Evolutionary conservation across 73 alveolate genomes (phyloP), one percentile per base, ranked within the genome.

Genomic region (Paramecium octaurelia): DNA sequence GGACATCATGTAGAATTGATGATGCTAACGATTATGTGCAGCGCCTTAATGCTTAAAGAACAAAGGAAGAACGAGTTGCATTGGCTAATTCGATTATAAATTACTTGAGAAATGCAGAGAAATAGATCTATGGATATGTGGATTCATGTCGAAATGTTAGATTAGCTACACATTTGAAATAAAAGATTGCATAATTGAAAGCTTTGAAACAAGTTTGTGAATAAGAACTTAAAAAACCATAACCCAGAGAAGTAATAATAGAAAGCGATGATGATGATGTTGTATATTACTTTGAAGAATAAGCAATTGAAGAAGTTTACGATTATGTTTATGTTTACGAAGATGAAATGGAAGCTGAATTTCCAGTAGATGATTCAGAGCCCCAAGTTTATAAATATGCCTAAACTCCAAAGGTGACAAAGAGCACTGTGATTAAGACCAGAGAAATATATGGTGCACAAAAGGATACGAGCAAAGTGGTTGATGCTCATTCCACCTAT

Each of bases 81-180:
- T 64, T 64, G 31, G 84, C 84, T 12, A 64, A 64, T 64, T 31
- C 2, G 46, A 64, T 64, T 34, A 64, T 64, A 12, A 34, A 27
- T 64, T 64, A 64, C 12, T 34, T 64, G 31, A 12, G 84, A 64
- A 27, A 64, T 31, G 84, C 84, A 12, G 42, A 64, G 27, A 34
- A 48, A 24, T 64, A 64, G 31, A 64, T 64, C 46, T 64, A 64
- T 64, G 27, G 84, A 14, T 64, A 64, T 64, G 84, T 64, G 5
- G 84, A 64, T 64, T 64, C 84, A 64, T 64, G 84, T 64, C 27
- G 54, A 64, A 64, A 64, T 64, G 84, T 64, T 27, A 27, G 27
- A 64, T 64, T 64, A 27, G 31, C 84, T 23, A 64, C 84, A 11
- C 48, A 64, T 34, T 64, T 64, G 46, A 64, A 34, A 64, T 64